phyloP scores from a whole-genome alignment of 305 asterid species.

The Ilex paraguariensis region DNA sequence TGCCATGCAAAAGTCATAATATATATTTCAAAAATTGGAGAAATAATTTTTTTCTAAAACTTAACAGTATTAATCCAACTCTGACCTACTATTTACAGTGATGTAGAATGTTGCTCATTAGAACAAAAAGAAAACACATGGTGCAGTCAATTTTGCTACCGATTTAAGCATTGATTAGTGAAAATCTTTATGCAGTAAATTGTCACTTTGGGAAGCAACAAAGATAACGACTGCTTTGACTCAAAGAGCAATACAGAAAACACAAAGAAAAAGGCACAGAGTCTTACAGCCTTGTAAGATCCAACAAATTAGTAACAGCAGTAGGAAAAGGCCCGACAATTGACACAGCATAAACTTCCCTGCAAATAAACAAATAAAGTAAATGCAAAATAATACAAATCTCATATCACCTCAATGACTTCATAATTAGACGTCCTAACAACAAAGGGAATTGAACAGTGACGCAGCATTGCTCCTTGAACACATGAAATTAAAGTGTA shows the following conservation, averaged over 20 bases:
- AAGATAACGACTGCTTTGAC: neutral
- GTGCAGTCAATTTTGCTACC: no score
- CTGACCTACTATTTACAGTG: no score
- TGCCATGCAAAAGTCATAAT: slow-evolving; percentile 28
- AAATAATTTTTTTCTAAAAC: no score
- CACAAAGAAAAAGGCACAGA: slow-evolving; percentile 2
- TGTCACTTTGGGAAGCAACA: neutral
- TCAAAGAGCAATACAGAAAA: neutral
- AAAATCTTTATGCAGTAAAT: neutral
- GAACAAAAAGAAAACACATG: no score
- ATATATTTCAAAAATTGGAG: slow-evolving; percentile 1
- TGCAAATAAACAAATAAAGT: slow-evolving; percentile 31
- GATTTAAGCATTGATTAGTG: no score
- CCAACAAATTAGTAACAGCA: slow-evolving; percentile 93
- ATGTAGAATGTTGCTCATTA: no score
- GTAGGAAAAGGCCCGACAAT: slow-evolving; percentile 95
- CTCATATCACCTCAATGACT: neutral
- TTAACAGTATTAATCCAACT: no score
- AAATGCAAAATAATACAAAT: slow-evolving; percentile 1
- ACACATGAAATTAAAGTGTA: no score
- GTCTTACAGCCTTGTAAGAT: slow-evolving; percentile 90
- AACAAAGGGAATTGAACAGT: neutral
- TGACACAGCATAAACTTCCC: slow-evolving; percentile 98
- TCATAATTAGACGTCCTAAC: neutral
- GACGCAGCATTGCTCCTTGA: no score